phyloP scores from a whole-genome alignment of 176 grass and related monocot species.

The Paspalum notatum region DNA sequence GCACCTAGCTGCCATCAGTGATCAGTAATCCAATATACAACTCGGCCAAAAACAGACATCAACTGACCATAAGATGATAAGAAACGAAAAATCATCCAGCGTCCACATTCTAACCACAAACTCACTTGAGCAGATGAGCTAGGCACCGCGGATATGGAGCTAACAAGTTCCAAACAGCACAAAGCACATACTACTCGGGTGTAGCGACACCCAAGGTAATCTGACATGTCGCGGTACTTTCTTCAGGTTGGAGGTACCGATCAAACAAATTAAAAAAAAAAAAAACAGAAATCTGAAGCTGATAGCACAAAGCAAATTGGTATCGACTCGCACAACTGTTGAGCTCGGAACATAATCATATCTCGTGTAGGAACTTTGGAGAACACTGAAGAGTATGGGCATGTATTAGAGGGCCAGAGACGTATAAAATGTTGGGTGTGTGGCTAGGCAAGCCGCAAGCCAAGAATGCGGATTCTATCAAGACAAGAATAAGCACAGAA shows the following conservation, averaged over 20 bases:
- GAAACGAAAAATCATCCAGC: neutral
- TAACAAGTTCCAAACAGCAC: constrained; percentile 26
- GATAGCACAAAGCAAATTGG: neutral
- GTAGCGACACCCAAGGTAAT: constrained; percentile 3
- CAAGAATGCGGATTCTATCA: constrained; percentile 45
- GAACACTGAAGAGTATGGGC: constrained; percentile 22
- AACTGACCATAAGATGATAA: neutral
- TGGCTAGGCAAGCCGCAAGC: constrained; percentile 38
- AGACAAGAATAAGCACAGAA: constrained; percentile 48
- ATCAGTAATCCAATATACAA: neutral
- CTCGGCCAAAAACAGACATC: neutral
- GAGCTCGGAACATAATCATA: constrained; percentile 29
- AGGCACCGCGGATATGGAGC: neutral
- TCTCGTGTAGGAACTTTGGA: constrained; percentile 41
- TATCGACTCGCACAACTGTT: constrained; percentile 37
- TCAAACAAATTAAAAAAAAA: constrained; percentile 17
- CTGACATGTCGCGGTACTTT: neutral
- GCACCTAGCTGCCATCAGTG: no score
- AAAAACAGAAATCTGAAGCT: neutral
- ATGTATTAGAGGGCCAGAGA: constrained; percentile 20
- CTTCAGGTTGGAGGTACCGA: constrained; percentile 18
- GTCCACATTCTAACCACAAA: constrained; percentile 23
- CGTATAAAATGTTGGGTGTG: constrained; percentile 30
- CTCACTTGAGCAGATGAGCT: neutral
- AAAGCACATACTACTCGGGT: constrained; percentile 33